Conservation (phyloP, 2,329 filamentous ascomycete genomes). For the Colletotrichum sp. region DNA sequence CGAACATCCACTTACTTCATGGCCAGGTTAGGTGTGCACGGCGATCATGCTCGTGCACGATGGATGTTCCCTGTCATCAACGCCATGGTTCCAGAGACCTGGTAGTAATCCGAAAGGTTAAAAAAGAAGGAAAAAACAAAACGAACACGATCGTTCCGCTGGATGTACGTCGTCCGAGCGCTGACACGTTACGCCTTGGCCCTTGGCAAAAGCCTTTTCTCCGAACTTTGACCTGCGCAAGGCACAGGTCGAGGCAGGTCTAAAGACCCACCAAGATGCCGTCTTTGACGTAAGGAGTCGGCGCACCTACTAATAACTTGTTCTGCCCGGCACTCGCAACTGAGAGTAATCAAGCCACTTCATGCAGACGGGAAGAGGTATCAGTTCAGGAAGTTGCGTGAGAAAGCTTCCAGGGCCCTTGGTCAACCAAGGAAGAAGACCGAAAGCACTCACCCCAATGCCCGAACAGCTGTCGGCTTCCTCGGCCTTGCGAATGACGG, state of each 20-base stretch:
- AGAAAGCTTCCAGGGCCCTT: neutral
- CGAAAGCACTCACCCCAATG: neutral
- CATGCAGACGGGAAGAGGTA: neutral
- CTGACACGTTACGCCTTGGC: neutral
- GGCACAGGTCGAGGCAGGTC: neutral
- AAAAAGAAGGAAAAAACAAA: neutral
- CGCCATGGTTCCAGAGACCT: neutral
- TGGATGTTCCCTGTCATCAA: neutral
- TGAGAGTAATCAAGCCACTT: neutral
- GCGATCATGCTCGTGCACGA: neutral
- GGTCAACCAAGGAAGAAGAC: neutral
- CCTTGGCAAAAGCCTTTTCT: neutral
- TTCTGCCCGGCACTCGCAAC: neutral
- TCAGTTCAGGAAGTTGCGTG: neutral
- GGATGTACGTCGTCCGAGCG: neutral
- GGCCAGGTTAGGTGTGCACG: neutral
- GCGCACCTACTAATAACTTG: neutral
- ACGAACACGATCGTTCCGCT: neutral
- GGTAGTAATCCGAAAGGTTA: neutral
- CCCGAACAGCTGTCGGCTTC: neutral
- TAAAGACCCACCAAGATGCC: neutral
- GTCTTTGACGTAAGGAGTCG: neutral
- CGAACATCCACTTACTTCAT: neutral
- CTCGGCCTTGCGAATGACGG: neutral
- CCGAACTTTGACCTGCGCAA: neutral